Evolutionary conservation across 352 stramenopile species (phyloP), one percentile per base, ranked within the genome.

Genomic region (Peronospora farinosa): DNA sequence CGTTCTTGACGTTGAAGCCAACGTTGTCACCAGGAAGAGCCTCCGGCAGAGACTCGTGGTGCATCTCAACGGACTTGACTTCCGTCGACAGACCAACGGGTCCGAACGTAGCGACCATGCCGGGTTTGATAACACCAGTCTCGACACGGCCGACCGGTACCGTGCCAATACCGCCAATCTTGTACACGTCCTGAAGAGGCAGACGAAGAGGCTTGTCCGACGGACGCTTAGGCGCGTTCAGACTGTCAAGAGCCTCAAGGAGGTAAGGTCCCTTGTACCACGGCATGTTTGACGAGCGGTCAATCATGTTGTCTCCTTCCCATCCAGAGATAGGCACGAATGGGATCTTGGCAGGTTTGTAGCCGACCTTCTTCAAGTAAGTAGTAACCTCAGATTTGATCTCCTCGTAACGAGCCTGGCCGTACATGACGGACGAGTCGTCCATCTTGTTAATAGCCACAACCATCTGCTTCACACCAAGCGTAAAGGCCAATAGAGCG

Each of bases 381-480:
- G 58, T 74, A 2, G 70, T 72, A 23, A 98, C 82, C 66, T 98
- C 87, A 5, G 45, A 53, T 65, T 96, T 97, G 60, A 99, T 96
- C 63, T 97, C 76, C 21, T 96, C 80, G 72, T 96, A 99, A 60
- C 94, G 90, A 16, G 57, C 68, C 69, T 98, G 69, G 51, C 62
- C 74, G 76, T 97, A 99, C 53, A 95, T 86, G 28, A 97, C 92
- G 8, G 82, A 86, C 3, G 78, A 80, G 65, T 97, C 87, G 72
- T 98, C 96, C 95, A 99, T 99, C 78, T 99, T 99, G 84, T 98
- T 99, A 19, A 98, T 78, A 30, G 77, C 92, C 12, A 99, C 94
- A 67, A 99, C 90, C 74, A 99, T 96, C 75, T 99, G 95, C 70
- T 97, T 97, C 46, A 99, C 91, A 52, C 97, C 96, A n/a, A 98